Evolutionary conservation across 192 early-diverging fungal genomes (phyloP).

Genomic region (Coemansia sp.): DNA sequence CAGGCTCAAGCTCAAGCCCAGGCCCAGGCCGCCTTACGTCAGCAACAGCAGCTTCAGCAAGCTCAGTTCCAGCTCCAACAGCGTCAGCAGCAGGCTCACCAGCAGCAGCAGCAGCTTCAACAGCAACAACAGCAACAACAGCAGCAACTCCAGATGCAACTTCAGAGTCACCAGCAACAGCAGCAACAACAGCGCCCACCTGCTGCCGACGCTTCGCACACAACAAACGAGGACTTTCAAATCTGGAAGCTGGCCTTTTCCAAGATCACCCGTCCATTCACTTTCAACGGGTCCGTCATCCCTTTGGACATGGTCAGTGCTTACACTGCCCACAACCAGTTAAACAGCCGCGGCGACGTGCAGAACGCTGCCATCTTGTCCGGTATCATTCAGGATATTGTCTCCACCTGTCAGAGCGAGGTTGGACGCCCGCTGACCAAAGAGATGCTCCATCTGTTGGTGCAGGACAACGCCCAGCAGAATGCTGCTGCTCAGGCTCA

Average conservation of each 20-base stretch:
- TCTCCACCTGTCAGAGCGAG: constrained; percentile 13
- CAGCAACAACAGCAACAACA: constrained; percentile 13
- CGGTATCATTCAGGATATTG: constrained; percentile 16
- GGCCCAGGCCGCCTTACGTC: no score
- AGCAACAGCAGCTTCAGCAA: constrained; percentile 15
- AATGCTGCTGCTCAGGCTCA: neutral
- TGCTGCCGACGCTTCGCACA: neutral
- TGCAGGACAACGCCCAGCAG: constrained; percentile 1
- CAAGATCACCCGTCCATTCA: constrained; percentile 20
- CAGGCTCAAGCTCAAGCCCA: constrained; percentile 5
- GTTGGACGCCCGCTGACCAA: neutral
- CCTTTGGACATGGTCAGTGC: constrained; percentile 12
- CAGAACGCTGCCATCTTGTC: constrained; percentile 1
- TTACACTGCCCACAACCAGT: neutral
- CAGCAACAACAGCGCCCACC: neutral
- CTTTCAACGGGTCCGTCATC: constrained; percentile 7
- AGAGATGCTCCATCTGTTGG: constrained; percentile 6
- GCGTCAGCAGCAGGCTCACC: constrained; percentile 12
- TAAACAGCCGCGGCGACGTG: constrained; percentile 9
- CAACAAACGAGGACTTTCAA: constrained; percentile 15
- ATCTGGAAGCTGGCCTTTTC: constrained; percentile 11
- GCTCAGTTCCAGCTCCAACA: constrained; percentile 18
- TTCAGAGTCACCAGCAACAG: constrained; percentile 4
- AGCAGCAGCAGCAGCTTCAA: constrained; percentile 5
- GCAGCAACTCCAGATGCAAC: neutral